phyloP scores from a whole-genome alignment of 495 filamentous ascomycete species.

The Daldinia loculata region DNA sequence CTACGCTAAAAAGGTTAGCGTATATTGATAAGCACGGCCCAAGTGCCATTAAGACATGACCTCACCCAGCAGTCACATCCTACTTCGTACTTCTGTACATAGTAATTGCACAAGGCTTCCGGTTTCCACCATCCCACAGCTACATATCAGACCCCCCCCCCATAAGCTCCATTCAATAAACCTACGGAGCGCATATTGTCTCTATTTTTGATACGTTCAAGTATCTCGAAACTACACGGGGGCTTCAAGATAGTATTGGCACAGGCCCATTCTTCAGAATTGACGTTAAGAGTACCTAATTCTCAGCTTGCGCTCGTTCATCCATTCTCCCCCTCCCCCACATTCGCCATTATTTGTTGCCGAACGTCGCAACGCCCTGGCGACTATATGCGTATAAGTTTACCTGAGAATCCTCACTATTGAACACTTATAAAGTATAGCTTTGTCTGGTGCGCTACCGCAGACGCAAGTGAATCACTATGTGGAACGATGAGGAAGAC shows the following conservation, averaged over 20 bases:
- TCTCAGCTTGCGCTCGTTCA: neutral
- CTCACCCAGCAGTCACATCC: slow-evolving; percentile 35
- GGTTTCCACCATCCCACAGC: slow-evolving; percentile 27
- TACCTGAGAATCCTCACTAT: neutral
- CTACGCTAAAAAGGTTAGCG: neutral
- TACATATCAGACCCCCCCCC: neutral
- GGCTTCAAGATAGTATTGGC: neutral
- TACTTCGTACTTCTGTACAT: neutral
- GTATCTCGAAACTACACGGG: slow-evolving; percentile 4
- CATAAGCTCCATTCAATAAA: slow-evolving; percentile 21
- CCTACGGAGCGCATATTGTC: slow-evolving; percentile 13
- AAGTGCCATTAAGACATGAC: slow-evolving; percentile 37
- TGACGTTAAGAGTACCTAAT: slow-evolving; percentile 9
- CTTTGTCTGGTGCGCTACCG: slow-evolving; percentile 28
- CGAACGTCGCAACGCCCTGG: slow-evolving; percentile 9
- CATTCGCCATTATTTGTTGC: neutral
- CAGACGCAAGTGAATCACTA: slow-evolving; percentile 41
- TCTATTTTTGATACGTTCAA: neutral
- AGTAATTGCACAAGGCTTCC: slow-evolving; percentile 29
- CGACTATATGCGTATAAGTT: slow-evolving; percentile 12
- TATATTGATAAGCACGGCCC: slow-evolving; percentile 14
- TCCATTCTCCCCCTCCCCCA: slow-evolving; percentile 4
- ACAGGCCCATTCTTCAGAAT: slow-evolving; percentile 8
- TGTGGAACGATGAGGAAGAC: slow-evolving; percentile 90
- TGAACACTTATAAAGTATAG: slow-evolving; percentile 9